Percentiles rank a stretch among this genome's conserved stretches.
These are phyloP conservation scores for Cyclotella choctawhatcheeana DNA, from an alignment of 108 stramenopile genomes.

Conservation along the genomic window DNA sequence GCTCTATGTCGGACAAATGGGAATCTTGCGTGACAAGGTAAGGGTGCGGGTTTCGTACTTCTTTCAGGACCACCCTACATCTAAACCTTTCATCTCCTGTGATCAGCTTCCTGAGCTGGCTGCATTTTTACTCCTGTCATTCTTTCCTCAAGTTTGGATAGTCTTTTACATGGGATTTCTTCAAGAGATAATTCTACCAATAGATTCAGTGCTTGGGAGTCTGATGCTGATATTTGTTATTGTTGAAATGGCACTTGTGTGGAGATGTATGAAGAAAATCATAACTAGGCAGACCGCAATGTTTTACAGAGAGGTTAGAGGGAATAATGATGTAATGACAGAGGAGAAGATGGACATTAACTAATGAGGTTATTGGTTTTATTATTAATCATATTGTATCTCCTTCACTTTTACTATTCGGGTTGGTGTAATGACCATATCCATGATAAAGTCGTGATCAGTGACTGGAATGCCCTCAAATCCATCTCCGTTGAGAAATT, in stretches of 20 bases:
- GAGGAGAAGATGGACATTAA: not conserved
- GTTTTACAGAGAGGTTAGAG: constrained; percentile 11
- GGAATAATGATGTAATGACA: not conserved
- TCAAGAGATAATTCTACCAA: constrained; percentile 36
- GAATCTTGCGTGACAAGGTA: constrained; percentile 28
- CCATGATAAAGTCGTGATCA: constrained; percentile 73
- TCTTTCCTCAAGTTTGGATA: constrained; percentile 40
- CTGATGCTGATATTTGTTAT: constrained; percentile 24
- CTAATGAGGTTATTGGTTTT: not conserved
- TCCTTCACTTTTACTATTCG: too few relatives aligned
- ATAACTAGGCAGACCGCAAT: constrained; percentile 24
- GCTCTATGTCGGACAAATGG: constrained; percentile 44
- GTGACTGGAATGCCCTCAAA: constrained; percentile 47
- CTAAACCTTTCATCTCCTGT: not conserved
- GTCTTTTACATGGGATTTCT: constrained; percentile 39
- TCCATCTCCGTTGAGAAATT: constrained; percentile 39
- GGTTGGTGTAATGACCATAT: constrained; percentile 64
- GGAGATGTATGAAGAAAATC: constrained; percentile 31
- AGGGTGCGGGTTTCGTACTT: not conserved
- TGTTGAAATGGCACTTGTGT: constrained; percentile 22
- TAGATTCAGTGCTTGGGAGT: constrained; percentile 16
- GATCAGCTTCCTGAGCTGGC: constrained; percentile 33
- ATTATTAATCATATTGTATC: constrained; percentile 12
- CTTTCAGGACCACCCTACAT: not conserved
- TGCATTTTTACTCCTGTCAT: constrained; percentile 34